Conservation (phyloP, 331 rosid genomes). For the Prunus yedoensis region DNA sequence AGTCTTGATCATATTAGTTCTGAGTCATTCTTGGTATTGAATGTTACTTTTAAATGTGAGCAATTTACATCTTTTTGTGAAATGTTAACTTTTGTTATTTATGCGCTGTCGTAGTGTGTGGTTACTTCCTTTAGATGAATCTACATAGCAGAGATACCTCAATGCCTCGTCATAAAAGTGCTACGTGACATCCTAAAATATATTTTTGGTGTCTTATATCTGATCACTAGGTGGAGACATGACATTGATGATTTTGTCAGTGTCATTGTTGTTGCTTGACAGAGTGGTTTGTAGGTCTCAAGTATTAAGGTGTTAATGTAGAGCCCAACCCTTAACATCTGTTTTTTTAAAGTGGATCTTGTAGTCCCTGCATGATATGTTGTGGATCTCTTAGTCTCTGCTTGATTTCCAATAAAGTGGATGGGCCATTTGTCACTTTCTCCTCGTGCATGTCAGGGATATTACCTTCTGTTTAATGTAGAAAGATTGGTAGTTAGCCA, state of each 20-base stretch:
- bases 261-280: not conserved
- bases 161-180: not conserved
- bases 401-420: not conserved
- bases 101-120: not conserved
- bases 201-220: not conserved
- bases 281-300: constrained; percentile 6
- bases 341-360: not conserved
- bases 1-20: not conserved
- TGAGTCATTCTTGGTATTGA: not conserved
- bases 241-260: not conserved
- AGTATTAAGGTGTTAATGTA: not conserved
- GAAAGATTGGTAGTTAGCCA: not conserved
- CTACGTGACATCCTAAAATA: not conserved
- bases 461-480: not conserved
- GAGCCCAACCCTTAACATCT: not conserved
- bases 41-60: not conserved
- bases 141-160: not conserved
- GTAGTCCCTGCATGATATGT: not conserved
- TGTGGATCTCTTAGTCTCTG: not conserved
- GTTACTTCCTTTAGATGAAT: constrained; percentile 1
- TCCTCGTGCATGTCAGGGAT: not conserved
- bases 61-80: not conserved
- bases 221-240: not conserved
- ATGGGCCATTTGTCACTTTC: not conserved
- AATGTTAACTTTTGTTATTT: not conserved